Base-by-base conservation (phyloP, 2,329 filamentous ascomycete species). In the Fusarium torreyae region DNA sequence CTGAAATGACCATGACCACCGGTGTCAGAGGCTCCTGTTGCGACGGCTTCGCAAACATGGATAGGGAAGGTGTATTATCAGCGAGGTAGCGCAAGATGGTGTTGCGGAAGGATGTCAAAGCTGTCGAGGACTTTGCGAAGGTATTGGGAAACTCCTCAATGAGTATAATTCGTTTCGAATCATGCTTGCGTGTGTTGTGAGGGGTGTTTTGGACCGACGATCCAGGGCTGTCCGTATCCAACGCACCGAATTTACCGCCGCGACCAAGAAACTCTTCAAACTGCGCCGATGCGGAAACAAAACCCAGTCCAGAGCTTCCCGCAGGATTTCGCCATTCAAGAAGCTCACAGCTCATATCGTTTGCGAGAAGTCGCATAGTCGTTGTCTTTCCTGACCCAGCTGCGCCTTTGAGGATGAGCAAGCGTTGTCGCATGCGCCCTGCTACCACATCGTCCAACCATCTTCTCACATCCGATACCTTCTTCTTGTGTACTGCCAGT, bases 331-430 rank as follows among this genome's bases (percentile, higher is more conserved):
- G 92, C 96, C 96, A 99, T 79, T 98, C 94, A 33, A 96, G 82
- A 31, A 98, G 82, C 66, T 94, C 88, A 63, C 92, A 90, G 3
- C 86, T 87, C 82, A 98, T 83, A n/a, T 92, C 88, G 67, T 89
- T 89, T 6, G 94, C 91, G 36, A 99, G 85, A 22, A 97, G 82
- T 13, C 88, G 87, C 53, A 98, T 76, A 1, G 95, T 97, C 1
- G 94, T 94, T 1, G 96, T 98, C 81, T 99, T 99, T 31, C 94
- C 96, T 34, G 93, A 92, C 20, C 96, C 96, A 42, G 96, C 94
- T 34, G 94, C 90, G 13, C 96, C 96, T 79, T 97, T 97, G 43
- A 99, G 84, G 28, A 99, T 85, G 59, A 98, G 86, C 59, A 98
- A 77, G 63, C 92, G 88, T 83, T 97, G 89, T 63, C 87, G 84